Evolutionary conservation across 208 protist species (phyloP).

Genomic region (Histomonas meleagridis): DNA sequence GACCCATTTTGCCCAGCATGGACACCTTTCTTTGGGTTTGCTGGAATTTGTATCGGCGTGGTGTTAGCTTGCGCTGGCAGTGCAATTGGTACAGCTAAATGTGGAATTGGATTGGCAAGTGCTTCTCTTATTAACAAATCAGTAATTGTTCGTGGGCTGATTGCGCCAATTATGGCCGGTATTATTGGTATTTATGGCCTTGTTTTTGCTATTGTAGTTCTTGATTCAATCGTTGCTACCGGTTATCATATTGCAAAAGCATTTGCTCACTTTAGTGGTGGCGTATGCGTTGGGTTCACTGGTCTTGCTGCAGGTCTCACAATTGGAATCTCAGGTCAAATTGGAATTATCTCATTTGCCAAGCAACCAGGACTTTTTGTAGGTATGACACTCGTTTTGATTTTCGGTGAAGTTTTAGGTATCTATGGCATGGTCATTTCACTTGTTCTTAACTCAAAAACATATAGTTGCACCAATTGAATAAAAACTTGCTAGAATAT

Average conservation of each 20-base stretch:
- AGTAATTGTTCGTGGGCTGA: background rate
- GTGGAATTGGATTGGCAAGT: background rate
- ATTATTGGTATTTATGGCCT: conserved; percentile 34
- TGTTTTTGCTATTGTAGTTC: background rate
- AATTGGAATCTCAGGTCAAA: conserved; percentile 4
- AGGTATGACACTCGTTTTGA: conserved; percentile 12
- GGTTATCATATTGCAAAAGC: background rate
- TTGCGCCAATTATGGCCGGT: conserved; percentile 30
- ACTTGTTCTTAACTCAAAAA: background rate
- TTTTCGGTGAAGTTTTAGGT: conserved; percentile 26
- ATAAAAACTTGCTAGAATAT: too few species aligned
- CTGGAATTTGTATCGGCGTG: background rate
- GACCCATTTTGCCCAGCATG: background rate
- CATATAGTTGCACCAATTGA: too few species aligned
- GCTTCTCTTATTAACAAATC: conserved; percentile 13
- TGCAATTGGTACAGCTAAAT: conserved; percentile 10
- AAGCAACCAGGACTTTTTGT: background rate
- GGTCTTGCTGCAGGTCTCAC: background rate
- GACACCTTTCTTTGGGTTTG: background rate
- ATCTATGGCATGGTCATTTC: conserved; percentile 35
- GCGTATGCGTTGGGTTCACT: background rate
- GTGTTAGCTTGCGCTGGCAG: background rate
- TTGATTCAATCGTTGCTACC: background rate
- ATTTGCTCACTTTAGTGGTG: background rate
- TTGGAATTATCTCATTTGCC: conserved; percentile 15